These are phyloP conservation scores for Verticillium tricorpus DNA, from an alignment of 2,329 filamentous ascomycete species.

Conservation along the genomic window DNA sequence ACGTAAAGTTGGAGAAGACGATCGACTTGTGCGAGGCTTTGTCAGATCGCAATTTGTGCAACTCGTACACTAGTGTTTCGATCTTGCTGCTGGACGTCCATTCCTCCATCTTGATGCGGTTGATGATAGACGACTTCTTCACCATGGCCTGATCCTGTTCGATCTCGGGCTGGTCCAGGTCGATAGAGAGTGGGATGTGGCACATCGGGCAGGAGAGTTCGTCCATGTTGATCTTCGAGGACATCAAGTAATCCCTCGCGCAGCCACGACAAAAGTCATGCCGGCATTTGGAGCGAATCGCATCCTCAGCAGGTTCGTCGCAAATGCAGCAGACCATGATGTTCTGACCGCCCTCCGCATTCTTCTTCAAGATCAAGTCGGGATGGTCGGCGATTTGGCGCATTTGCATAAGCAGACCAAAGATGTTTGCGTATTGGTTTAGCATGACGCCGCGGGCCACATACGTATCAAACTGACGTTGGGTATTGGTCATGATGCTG, in stretches of 20 bases:
- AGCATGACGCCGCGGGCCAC: conserved; percentile 90
- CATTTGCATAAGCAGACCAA: conserved; percentile 99
- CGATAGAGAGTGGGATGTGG: conserved; percentile 84
- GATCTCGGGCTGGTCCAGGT: conserved; percentile 91
- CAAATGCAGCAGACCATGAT: conserved; percentile 90
- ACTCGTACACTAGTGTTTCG: conserved; percentile 88
- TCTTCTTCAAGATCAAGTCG: conserved; percentile 87
- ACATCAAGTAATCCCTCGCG: conserved; percentile 57
- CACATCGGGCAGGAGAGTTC: conserved; percentile 81
- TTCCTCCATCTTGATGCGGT: conserved; percentile 97
- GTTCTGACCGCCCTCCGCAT: conserved; percentile 81
- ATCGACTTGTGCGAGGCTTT: conserved; percentile 95
- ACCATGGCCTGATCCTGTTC: conserved; percentile 83
- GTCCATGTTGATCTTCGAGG: conserved; percentile 49
- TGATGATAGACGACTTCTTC: conserved; percentile 97
- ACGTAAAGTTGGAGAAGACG: conserved; percentile 95
- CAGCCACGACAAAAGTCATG: conserved; percentile 62
- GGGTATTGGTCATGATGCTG: conserved; percentile 90
- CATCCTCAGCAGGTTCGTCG: conserved; percentile 92
- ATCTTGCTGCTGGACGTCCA: conserved; percentile 99
- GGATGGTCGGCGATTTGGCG: conserved; percentile 96
- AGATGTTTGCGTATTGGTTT: conserved; percentile 98
- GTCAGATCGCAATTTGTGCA: conserved; percentile 86
- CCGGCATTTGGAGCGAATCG: conserved; percentile 84
- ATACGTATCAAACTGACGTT: conserved; percentile 90